Percentiles rank a stretch among this genome's conserved stretches.
phyloP scores from a whole-genome alignment of 1,139 yeast species.

The Kluyveromyces sp. region DNA sequence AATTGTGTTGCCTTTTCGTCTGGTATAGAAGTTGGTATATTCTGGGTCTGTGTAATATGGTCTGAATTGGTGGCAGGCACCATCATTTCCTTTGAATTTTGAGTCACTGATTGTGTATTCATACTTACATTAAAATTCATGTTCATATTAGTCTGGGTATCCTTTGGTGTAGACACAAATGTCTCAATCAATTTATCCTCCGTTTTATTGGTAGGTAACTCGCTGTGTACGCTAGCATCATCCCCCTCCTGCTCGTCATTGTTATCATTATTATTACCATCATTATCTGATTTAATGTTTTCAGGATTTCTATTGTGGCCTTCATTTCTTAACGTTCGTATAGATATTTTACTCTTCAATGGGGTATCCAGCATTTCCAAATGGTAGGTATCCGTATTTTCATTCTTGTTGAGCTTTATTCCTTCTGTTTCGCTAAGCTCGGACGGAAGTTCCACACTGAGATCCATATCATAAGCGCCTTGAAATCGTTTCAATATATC shows the following conservation, averaged over 20 bases:
- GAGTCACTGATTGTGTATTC: background rate
- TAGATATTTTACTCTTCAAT: conserved; percentile 3
- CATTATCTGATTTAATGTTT: no score
- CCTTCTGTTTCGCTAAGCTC: background rate
- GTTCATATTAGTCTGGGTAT: background rate
- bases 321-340: background rate
- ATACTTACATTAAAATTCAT: background rate
- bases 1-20: conserved; percentile 1
- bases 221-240: no score
- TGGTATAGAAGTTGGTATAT: background rate
- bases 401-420: background rate
- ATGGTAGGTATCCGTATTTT: background rate
- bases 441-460: background rate
- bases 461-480: background rate
- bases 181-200: background rate
- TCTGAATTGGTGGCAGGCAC: conserved; percentile 6
- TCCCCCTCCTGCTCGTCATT: no score
- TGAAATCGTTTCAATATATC: background rate
- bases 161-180: background rate
- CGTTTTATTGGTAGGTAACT: no score
- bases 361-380: conserved; percentile 1
- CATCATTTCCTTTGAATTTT: conserved; percentile 1
- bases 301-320: background rate
- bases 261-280: no score
- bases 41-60: background rate